Evolutionary conservation across 306 rosid genomes (phyloP), one percentile per base, ranked within the genome.

Genomic region (Cucumis cinereus): DNA sequence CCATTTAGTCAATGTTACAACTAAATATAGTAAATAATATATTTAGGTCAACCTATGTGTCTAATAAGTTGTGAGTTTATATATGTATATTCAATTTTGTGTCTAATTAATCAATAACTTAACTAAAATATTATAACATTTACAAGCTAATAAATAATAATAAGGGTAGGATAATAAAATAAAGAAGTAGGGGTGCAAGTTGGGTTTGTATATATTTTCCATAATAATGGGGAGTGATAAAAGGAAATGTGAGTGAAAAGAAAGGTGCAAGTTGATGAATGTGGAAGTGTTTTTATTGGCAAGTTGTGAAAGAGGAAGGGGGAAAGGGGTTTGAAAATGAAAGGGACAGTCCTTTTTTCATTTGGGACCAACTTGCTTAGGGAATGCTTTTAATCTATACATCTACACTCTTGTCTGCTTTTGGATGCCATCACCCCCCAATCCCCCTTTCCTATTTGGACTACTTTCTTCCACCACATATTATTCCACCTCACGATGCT

Each of bases 321-420:
- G 74, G 56, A 57, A 11, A 40, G 52, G 56, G 38, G 17, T 63
- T 72, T 82, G 83, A 85, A 86, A 74, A 36, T 78, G 86, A 84
- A 79, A 71, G 78, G 7, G 78, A 40, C 35, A 30, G 4, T 5
- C 35, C 35, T 30, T 30, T 30, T 70, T 43, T 15, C 12, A 63
- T 63, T 63, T 63, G 47, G 49, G 14, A 35, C 87, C 93, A 88
- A 90, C 88, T 90, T 85, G 96, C 35, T 30, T 30, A 0, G 67
- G 6, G 8, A 60, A 71, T 30, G 82, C 83, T 83, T 84, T 88
- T 87, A 72, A 84, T 89, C 85, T 81, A 87, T 76, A 71, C 68
- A 77, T 68, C 35, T 82, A 43, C 64, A 43, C 35, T 71, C 13
- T 81, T 80, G 79, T 77, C 82, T 75, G 79, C 86, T 77, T 87